Evolutionary conservation across 208 protist genomes (phyloP).

Genomic region (Acanthamoeba royreba): DNA sequence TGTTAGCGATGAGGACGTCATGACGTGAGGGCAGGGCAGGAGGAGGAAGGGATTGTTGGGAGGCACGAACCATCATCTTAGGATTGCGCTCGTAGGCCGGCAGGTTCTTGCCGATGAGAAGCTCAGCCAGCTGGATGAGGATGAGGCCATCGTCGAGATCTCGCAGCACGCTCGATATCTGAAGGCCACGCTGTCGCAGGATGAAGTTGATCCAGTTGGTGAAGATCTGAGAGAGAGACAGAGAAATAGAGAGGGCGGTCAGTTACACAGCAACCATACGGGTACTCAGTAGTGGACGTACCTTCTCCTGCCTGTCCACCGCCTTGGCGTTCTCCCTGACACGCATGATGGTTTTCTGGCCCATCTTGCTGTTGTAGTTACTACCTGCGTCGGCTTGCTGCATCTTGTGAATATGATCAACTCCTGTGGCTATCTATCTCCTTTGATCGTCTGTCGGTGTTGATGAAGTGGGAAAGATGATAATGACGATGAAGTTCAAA

Average conservation of each 20-base stretch:
- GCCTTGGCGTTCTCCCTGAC: neutral
- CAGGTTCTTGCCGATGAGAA: neutral
- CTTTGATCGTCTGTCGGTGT: neutral
- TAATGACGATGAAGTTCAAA: too few species aligned
- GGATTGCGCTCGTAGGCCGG: neutral
- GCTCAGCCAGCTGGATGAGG: slow-evolving; percentile 35
- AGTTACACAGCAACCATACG: too few species aligned
- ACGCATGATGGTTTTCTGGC: slow-evolving; percentile 38
- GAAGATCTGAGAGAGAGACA: slow-evolving; percentile 5
- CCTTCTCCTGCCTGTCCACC: slow-evolving; percentile 40
- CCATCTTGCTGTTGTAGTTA: neutral
- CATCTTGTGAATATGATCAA: neutral
- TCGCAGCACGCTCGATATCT: neutral
- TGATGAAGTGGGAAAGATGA: too few species aligned
- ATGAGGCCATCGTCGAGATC: slow-evolving; percentile 39
- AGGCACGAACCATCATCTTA: neutral
- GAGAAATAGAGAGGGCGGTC: neutral
- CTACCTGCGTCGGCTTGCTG: neutral
- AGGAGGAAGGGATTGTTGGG: neutral
- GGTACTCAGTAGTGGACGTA: too few species aligned
- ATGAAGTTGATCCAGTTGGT: slow-evolving; percentile 52
- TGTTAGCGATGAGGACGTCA: neutral
- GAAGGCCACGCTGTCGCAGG: neutral
- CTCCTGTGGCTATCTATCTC: neutral
- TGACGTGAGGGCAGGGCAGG: neutral